Base-by-base conservation (phyloP, 805 yeast species). In the Hanseniaspora lindneri region DNA sequence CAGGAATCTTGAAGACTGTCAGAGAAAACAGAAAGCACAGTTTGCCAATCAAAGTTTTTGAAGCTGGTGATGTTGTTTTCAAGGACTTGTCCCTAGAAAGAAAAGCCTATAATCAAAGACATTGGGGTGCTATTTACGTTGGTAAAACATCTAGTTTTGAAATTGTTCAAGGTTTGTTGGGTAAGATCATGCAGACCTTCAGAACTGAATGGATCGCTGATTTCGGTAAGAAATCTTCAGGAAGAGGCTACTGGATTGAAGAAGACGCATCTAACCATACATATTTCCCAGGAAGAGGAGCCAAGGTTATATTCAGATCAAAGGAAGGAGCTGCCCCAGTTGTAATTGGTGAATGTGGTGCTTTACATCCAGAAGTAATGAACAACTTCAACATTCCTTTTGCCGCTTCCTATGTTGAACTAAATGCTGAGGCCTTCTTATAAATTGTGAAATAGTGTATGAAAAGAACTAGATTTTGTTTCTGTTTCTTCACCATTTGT, bases 231-330 rank as follows among this genome's bases (percentile, higher is more conserved):
- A 63, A 61, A 33, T 61, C 73, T 33, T 65, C 69, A 34, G 74
- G 69, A 53, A 83, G 92, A 69, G 96, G 96, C 47, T 83, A 77
- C 68, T 83, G 92, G 92, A 81, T 83, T 51, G 83, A 79, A 64
- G 79, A 81, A 62, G 84, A 79, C 59, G 66, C 66, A 47, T 70
- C 72, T 24, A 73, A 79, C 61, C 73, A 78, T 43, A 82, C 88
- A 52, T 89, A 74, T 68, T 92, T 92, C 83, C 95, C 96, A 34
- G 98, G 97, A 36, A 82, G 98, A 71, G 96, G 96, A 53, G 98
- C 98, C 46, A 80, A 76, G 60, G 74, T 92, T 54, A 76, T 73
- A 67, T 83, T 79, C 68, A 78, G 94, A 71, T 67, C 72, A 50
- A 73, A 68, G 51, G 76, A 75, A 51, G 81, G 77, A 52, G 80